These are phyloP conservation scores for Termitomyces sp. DNA, from an alignment of 768 basidiomycete species.

Conservation along the genomic window DNA sequence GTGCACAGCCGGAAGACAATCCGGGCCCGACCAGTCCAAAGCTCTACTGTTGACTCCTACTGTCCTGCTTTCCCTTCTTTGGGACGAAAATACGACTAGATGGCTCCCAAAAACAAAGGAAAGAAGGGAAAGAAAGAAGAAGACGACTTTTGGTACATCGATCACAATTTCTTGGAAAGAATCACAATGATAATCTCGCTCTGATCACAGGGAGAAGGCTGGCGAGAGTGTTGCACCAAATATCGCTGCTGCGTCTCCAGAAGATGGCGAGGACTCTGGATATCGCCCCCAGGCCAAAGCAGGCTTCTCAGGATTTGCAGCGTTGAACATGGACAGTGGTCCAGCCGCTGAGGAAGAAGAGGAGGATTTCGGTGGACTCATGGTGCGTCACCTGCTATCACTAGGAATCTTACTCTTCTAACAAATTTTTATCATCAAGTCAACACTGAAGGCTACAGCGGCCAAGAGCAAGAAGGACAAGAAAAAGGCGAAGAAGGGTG, in stretches of 20 bases:
- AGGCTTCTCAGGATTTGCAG: constrained; percentile 53
- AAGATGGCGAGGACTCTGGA: constrained; percentile 32
- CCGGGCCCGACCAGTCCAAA: constrained; percentile 12
- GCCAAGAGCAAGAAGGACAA: constrained; percentile 53
- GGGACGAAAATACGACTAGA: constrained; percentile 23
- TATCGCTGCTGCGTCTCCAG: constrained; percentile 37
- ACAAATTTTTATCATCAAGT: constrained; percentile 37
- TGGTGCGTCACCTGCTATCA: constrained; percentile 46
- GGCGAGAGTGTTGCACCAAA: constrained; percentile 56
- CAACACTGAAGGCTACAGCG: constrained; percentile 57
- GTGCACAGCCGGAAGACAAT: constrained; percentile 3
- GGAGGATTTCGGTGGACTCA: constrained; percentile 71
- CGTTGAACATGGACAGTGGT: constrained; percentile 43
- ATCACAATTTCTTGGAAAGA: constrained; percentile 12
- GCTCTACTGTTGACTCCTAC: not conserved
- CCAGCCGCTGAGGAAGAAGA: constrained; percentile 49
- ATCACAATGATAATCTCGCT: constrained; percentile 21
- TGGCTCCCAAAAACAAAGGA: constrained; percentile 69
- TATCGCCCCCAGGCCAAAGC: constrained; percentile 24
- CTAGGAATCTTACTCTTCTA: not conserved
- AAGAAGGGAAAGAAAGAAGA: constrained; percentile 84
- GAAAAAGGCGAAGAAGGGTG: constrained; percentile 55
- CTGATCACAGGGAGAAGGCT: constrained; percentile 54
- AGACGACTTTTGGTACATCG: constrained; percentile 79
- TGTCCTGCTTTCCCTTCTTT: constrained; percentile 2